Percentiles rank a stretch among this genome's conserved stretches.
Evolutionary conservation across 257 asterid genomes (phyloP).

Genomic region (Solanum chiquidenum): DNA sequence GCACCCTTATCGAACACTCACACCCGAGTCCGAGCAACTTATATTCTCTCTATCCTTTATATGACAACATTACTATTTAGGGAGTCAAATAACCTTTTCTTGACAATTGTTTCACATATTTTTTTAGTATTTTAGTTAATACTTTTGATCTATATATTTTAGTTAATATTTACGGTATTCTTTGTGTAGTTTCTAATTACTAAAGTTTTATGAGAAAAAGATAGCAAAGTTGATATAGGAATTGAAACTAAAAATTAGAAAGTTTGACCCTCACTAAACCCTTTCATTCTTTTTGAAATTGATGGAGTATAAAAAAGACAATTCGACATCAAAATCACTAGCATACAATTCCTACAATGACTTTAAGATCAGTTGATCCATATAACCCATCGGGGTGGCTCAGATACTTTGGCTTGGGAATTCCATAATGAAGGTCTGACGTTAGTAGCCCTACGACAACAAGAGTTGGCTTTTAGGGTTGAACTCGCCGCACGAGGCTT

Average conservation of each 20-base stretch:
- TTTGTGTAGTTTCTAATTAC: neutral
- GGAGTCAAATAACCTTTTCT: neutral
- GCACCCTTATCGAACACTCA: neutral
- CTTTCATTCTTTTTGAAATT: neutral
- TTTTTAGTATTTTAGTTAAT: too few species aligned
- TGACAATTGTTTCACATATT: neutral
- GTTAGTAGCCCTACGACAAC: neutral
- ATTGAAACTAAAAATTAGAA: neutral
- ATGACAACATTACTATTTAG: neutral
- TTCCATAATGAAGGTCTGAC: neutral
- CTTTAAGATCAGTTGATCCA: neutral
- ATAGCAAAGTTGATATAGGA: neutral
- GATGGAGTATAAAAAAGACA: neutral
- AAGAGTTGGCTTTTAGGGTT: neutral
- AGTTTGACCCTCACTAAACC: neutral
- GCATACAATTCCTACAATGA: neutral
- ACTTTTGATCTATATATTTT: neutral
- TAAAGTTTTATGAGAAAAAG: neutral
- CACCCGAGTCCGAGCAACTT: neutral
- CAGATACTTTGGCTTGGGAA: neutral
- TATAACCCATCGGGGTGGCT: neutral
- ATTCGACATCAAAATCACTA: neutral
- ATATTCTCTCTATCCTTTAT: neutral
- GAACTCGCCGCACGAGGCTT: neutral
- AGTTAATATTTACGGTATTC: neutral